These are phyloP conservation scores for Chaetomidium leptoderma DNA, from an alignment of 495 filamentous ascomycete species.

Conservation along the genomic window DNA sequence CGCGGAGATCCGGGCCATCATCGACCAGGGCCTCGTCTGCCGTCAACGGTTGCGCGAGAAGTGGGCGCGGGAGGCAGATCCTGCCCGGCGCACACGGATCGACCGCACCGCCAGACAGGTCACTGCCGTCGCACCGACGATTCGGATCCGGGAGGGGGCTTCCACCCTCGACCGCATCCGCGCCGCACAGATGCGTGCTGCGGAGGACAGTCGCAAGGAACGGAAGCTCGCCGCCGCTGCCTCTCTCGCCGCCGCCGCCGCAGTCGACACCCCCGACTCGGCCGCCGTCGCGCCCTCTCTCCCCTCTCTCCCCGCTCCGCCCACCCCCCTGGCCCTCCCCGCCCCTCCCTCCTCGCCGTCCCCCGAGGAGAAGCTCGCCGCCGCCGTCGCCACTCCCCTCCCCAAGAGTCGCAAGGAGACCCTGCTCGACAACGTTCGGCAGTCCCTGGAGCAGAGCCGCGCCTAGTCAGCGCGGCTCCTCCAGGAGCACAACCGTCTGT, in stretches of 20 bases:
- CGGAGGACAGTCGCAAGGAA: neutral
- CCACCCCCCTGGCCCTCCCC: neutral
- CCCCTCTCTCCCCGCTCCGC: neutral
- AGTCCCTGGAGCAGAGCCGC: neutral
- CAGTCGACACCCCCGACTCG: constrained; percentile 3
- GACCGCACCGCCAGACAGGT: neutral
- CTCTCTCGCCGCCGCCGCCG: neutral
- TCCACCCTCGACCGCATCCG: neutral
- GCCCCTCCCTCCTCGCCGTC: neutral
- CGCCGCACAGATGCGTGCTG: too few relatives aligned
- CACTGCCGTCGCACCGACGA: neutral
- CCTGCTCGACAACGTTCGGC: neutral
- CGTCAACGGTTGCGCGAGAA: neutral
- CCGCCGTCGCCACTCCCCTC: neutral
- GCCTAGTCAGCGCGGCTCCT: neutral
- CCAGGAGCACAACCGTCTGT: neutral
- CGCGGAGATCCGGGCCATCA: neutral
- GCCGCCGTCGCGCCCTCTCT: neutral
- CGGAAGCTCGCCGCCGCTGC: neutral
- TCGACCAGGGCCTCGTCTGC: neutral
- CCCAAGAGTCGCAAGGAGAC: neutral
- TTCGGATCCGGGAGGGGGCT: neutral
- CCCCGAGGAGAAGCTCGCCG: neutral
- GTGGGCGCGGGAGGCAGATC: neutral
- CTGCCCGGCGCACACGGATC: neutral